A percentile compares a stretch with the other conserved stretches of the same genome.
phyloP scores from a whole-genome alignment of 805 yeast genomes.

The Wickerhamiella parazyma region DNA sequence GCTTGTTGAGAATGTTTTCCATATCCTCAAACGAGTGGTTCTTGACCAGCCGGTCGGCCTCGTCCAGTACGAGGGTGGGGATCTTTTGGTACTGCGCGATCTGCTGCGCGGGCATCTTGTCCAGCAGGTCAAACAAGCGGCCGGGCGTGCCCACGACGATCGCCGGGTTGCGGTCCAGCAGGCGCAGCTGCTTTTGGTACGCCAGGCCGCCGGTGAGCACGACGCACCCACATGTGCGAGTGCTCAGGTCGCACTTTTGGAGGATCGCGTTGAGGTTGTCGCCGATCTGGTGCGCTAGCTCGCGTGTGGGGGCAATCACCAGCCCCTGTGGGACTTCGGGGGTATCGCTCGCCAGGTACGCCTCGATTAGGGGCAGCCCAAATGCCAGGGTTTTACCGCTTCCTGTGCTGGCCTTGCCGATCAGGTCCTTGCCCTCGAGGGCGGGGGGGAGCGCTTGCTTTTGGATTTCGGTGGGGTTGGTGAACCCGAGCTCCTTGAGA shows the following conservation, averaged over 20 bases:
- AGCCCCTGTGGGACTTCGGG: conserved; percentile 35
- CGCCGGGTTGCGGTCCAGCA: conserved; percentile 53
- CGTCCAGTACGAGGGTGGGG: conserved; percentile 63
- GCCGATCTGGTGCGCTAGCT: conserved; percentile 85
- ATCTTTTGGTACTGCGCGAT: conserved; percentile 31
- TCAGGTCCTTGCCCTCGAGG: conserved; percentile 59
- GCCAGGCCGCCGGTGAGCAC: conserved; percentile 91
- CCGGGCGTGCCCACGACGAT: conserved; percentile 94
- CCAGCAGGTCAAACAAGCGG: conserved; percentile 59
- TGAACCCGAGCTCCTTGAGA: conserved; percentile 43
- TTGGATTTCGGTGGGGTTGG: conserved; percentile 76
- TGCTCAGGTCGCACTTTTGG: conserved; percentile 1
- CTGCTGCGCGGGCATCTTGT: conserved; percentile 31
- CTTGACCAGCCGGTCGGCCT: conserved; percentile 88
- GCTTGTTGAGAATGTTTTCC: conserved; percentile 58
- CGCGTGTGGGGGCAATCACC: conserved; percentile 91
- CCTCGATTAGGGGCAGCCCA: conserved; percentile 71
- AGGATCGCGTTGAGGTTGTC: conserved; percentile 45
- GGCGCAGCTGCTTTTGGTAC: conserved; percentile 81
- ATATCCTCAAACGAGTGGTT: conserved; percentile 95
- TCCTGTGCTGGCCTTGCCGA: conserved; percentile 96
- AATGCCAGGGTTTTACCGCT: conserved; percentile 95
- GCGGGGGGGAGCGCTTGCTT: conserved; percentile 60
- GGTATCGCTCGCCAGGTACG: conserved; percentile 26
- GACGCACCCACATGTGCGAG: conserved; percentile 38